Evolutionary conservation across 2,329 filamentous ascomycete species (phyloP), one percentile per base, ranked within the genome.

Genomic region (Scytalidium lignicola): DNA sequence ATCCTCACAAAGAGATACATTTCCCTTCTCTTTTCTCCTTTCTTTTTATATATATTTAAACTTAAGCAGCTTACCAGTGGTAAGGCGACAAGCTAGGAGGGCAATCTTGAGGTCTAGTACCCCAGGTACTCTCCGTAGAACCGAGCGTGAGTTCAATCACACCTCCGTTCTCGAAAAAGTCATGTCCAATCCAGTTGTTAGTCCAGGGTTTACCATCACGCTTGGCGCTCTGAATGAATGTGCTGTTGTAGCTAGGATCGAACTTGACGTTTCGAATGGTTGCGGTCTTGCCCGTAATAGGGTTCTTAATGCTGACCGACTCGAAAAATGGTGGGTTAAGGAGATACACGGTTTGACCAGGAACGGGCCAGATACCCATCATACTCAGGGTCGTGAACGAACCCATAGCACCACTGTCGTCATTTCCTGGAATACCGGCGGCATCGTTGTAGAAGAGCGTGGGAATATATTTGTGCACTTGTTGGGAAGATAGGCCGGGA

Each of bases 361-460:
- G 74, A 45, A 84, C 82, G 0, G 83, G 83, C 62, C 82, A 87
- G 9, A 86, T 64, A 0, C 83, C 83, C 70, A 86, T 78, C 82
- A 86, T 86, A 21, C 74, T 70, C 2, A 86, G 74, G 0, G 78
- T 79, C 1, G 80, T 67, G 52, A 85, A 86, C 0, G 75, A 76
- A 18, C 82, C 83, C 82, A 86, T 86, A 0, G 83, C 80, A 8
- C 83, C 83, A 47, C 73, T 76, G 60, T 87, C 83, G 51, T 86
- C 83, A 59, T 86, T 87, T 0, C 83, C 84, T 0, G 83, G 82
- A 13, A 87, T 75, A 0, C 83, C 83, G 1, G 66, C 68, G 0
- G 78, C 67, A 0, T 74, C 76, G 1, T 78, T 73, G 55, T 76
- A 73, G 68, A 86, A 87, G 55, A 72, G 77, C 0, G 69, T 69